Conservation (phyloP, 2,329 filamentous ascomycete species). For the Arthrobotrys musiformis region DNA sequence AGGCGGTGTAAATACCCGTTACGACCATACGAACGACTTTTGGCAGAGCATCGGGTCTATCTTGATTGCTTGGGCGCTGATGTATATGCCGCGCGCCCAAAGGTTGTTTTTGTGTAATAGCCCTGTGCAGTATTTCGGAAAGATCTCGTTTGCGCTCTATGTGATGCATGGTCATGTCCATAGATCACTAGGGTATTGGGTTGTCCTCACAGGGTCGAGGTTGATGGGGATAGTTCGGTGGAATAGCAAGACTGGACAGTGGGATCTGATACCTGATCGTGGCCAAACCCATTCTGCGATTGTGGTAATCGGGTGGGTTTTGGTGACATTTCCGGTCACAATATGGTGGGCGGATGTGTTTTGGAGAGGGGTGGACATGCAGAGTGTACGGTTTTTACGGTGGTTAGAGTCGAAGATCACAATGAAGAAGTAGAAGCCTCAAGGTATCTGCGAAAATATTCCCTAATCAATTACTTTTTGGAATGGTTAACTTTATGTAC, state of each 20-base stretch:
- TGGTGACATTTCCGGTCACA: constrained; percentile 12
- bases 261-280: background rate
- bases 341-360: constrained; percentile 32
- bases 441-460: too few relatives aligned
- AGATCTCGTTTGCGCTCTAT: constrained; percentile 35
- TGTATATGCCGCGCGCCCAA: constrained; percentile 14
- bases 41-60: constrained; percentile 29
- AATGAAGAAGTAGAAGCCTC: background rate
- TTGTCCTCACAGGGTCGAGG: background rate
- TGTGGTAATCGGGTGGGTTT: constrained; percentile 17
- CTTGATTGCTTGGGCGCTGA: constrained; percentile 5
- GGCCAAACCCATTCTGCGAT: background rate
- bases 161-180: constrained; percentile 27
- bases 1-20: background rate
- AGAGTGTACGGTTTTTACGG: constrained; percentile 30
- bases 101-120: constrained; percentile 3
- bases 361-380: constrained; percentile 30
- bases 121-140: constrained; percentile 22
- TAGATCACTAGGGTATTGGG: constrained; percentile 9
- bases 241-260: background rate
- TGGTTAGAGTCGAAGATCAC: constrained; percentile 41
- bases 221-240: background rate
- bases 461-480: too few relatives aligned
- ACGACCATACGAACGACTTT: constrained; percentile 4
- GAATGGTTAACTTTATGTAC: too few relatives aligned